Evolutionary conservation across 1,139 yeast species (phyloP).

Genomic region (Candida dubliniensis): DNA sequence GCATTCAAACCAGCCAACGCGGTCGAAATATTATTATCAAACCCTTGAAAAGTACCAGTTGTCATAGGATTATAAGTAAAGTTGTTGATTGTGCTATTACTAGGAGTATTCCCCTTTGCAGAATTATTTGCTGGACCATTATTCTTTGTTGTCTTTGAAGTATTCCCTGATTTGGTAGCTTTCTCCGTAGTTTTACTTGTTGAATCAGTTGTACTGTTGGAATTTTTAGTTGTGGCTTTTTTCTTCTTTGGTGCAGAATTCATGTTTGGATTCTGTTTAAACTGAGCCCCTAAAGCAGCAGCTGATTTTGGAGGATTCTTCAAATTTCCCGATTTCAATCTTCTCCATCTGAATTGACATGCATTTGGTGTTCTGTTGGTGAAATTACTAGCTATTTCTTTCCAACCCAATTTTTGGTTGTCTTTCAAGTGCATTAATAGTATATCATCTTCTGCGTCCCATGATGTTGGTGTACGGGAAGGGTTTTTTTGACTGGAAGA

Average conservation of each 20-base stretch:
- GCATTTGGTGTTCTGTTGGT: conserved; percentile 73
- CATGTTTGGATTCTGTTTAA: conserved; percentile 12
- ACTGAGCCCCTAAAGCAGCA: conserved; percentile 21
- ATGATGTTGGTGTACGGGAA: conserved; percentile 62
- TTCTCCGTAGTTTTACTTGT: no score
- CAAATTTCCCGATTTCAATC: conserved; percentile 63
- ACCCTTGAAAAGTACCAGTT: conserved; percentile 42
- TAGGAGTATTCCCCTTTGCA: neutral
- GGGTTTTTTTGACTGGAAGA: conserved; percentile 17
- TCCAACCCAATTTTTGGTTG: conserved; percentile 73
- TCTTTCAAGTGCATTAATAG: conserved; percentile 69
- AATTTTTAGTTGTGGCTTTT: conserved; percentile 22
- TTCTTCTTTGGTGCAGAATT: conserved; percentile 19
- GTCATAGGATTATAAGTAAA: conserved; percentile 38
- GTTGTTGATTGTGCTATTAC: conserved; percentile 10
- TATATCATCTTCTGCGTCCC: conserved; percentile 76
- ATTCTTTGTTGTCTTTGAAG: no score
- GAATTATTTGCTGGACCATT: conserved; percentile 5
- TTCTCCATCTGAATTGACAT: conserved; percentile 77
- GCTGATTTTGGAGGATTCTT: conserved; percentile 55
- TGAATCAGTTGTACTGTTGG: conserved; percentile 4
- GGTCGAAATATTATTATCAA: conserved; percentile 43
- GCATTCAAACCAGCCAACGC: conserved; percentile 52
- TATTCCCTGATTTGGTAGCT: no score
- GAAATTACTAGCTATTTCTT: conserved; percentile 71